Evolutionary conservation across 306 rosid genomes (phyloP).

Genomic region (Gastrolobium bilobum): DNA sequence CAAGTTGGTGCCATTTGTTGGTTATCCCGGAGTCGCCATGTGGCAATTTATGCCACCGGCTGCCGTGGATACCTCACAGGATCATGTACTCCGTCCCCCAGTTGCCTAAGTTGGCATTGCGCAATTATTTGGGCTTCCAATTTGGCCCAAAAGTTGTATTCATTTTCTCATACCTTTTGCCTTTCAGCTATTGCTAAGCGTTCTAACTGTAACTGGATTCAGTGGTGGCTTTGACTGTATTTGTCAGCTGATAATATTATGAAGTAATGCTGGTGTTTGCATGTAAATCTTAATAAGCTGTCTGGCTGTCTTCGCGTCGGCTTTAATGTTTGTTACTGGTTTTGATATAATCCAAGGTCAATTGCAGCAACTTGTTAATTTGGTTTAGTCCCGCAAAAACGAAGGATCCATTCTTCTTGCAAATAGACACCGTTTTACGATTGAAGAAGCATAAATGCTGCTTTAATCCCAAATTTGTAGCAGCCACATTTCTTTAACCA

Average conservation of each 20-base stretch:
- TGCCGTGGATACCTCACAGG: constrained; percentile 93
- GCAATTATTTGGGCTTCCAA: constrained; percentile 59
- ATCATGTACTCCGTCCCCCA: constrained; percentile 97
- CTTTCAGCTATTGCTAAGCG: constrained; percentile 53
- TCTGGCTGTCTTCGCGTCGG: constrained; percentile 43
- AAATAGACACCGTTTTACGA: neutral
- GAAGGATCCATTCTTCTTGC: constrained; percentile 23
- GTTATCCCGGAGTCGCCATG: constrained; percentile 96
- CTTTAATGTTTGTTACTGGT: constrained; percentile 21
- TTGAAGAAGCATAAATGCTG: neutral
- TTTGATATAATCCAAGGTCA: constrained; percentile 9
- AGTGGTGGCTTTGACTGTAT: constrained; percentile 59
- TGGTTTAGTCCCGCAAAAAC: constrained; percentile 22
- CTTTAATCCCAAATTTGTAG: neutral
- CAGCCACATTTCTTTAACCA: neutral
- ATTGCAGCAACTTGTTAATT: constrained; percentile 18
- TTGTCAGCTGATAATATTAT: constrained; percentile 58
- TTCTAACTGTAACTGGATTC: constrained; percentile 68
- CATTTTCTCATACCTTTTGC: constrained; percentile 48
- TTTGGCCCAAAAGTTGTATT: constrained; percentile 55
- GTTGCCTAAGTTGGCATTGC: constrained; percentile 75
- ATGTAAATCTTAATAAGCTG: constrained; percentile 77
- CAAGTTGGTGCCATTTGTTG: constrained; percentile 87
- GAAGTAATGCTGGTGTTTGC: constrained; percentile 64
- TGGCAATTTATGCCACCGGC: constrained; percentile 99